Evolutionary conservation across 192 early-diverging fungal genomes (phyloP).

Genomic region (Chytriomyces sp.): DNA sequence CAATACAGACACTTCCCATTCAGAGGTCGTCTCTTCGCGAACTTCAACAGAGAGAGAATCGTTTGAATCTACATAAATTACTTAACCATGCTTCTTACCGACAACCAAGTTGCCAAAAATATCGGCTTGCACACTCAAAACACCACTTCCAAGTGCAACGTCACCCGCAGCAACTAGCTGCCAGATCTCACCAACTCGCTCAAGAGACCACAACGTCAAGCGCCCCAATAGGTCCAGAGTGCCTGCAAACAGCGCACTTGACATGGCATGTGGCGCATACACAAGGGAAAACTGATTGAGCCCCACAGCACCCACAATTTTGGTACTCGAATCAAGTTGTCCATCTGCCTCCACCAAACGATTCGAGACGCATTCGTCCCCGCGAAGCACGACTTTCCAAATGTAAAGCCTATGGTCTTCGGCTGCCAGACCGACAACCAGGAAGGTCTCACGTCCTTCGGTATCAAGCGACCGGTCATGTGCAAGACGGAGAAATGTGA

Average conservation of each 20-base stretch:
- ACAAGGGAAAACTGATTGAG: neutral
- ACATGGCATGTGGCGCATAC: neutral
- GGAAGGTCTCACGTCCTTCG: neutral
- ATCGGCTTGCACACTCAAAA: conserved; percentile 25
- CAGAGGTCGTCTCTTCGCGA: conserved; percentile 3
- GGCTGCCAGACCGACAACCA: neutral
- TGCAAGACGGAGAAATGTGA: neutral
- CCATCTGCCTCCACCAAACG: neutral
- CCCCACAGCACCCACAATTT: neutral
- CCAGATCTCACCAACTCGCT: neutral
- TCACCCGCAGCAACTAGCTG: neutral
- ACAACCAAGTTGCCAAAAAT: conserved; percentile 51
- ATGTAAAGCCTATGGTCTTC: neutral
- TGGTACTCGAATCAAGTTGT: no score
- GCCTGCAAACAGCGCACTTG: neutral
- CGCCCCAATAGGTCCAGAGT: neutral
- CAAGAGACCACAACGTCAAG: neutral
- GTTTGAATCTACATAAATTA: neutral
- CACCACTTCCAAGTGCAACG: neutral
- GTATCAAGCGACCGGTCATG: neutral
- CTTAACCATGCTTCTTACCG: conserved; percentile 31
- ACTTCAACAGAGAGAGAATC: neutral
- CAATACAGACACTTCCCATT: conserved; percentile 46
- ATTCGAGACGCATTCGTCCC: neutral
- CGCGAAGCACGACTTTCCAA: neutral